These are phyloP conservation scores for Dendrobium catenatum DNA, from an alignment of 106 monocot species.

Conservation along the genomic window DNA sequence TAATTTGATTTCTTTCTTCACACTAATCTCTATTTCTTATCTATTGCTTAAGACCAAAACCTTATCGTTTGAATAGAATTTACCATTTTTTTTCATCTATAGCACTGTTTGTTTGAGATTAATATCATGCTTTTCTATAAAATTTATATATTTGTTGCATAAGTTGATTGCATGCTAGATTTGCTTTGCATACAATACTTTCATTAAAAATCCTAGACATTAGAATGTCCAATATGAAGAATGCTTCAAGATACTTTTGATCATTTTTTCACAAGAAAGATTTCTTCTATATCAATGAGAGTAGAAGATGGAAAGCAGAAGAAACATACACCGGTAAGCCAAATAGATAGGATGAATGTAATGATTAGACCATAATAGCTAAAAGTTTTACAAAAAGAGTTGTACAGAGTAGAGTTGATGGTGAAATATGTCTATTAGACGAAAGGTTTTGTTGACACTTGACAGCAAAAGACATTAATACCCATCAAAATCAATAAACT, in stretches of 20 bases:
- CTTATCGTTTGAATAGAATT: too few species aligned
- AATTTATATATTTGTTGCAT: too few species aligned
- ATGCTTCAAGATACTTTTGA: neutral
- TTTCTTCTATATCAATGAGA: neutral
- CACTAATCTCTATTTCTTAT: too few species aligned
- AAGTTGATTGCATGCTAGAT: too few species aligned
- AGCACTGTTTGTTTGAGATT: too few species aligned
- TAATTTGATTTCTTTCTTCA: too few species aligned
- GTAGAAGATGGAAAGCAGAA: neutral
- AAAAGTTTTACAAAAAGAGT: neutral
- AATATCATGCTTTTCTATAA: too few species aligned
- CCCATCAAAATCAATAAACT: neutral
- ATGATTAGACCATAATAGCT: neutral
- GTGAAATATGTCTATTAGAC: neutral
- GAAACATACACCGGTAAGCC: too few species aligned
- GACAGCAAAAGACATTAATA: neutral
- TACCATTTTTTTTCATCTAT: too few species aligned
- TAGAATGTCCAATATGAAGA: neutral
- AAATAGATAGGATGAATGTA: neutral
- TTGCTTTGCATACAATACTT: too few species aligned
- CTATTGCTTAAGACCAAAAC: too few species aligned
- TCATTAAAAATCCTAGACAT: too few species aligned
- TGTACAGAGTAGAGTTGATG: neutral
- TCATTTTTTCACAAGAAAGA: neutral
- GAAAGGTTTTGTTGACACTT: neutral